phyloP scores from a whole-genome alignment of 2,329 filamentous ascomycete genomes.

The Botrytis paeoniae region DNA sequence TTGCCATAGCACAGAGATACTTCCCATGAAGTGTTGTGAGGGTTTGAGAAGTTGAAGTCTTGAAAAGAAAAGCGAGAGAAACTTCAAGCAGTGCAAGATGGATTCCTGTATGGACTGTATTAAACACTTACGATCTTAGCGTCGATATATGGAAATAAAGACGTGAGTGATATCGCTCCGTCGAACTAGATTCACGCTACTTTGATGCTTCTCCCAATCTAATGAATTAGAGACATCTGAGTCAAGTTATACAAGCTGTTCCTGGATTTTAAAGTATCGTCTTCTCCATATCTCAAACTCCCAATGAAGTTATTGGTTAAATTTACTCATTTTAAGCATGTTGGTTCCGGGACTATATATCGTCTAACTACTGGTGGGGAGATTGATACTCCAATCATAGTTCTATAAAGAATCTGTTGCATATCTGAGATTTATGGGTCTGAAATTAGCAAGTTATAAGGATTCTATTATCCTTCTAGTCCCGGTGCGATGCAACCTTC shows the following conservation, averaged over 20 bases:
- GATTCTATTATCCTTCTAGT: neutral
- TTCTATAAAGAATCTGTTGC: neutral
- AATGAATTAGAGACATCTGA: neutral
- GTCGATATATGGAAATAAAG: neutral
- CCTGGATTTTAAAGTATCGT: neutral
- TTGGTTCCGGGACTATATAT: neutral
- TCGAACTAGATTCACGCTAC: neutral
- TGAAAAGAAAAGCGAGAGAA: too few species aligned
- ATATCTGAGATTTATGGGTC: neutral
- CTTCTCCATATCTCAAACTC: neutral
- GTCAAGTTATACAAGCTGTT: neutral
- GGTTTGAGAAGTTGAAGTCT: too few species aligned
- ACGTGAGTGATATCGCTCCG: neutral
- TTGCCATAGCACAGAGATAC: too few species aligned
- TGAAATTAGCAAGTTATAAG: neutral
- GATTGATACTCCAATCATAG: neutral
- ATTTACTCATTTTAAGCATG: neutral
- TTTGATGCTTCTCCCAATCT: neutral
- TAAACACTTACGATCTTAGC: neutral
- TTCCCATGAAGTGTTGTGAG: too few species aligned
- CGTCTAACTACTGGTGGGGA: neutral
- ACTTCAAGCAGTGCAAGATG: too few species aligned
- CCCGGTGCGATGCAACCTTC: too few species aligned
- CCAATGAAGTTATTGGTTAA: neutral
- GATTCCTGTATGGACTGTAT: neutral